These are phyloP conservation scores for Aspergillus sp. DNA, from an alignment of 2,329 filamentous ascomycete species.

Conservation along the genomic window DNA sequence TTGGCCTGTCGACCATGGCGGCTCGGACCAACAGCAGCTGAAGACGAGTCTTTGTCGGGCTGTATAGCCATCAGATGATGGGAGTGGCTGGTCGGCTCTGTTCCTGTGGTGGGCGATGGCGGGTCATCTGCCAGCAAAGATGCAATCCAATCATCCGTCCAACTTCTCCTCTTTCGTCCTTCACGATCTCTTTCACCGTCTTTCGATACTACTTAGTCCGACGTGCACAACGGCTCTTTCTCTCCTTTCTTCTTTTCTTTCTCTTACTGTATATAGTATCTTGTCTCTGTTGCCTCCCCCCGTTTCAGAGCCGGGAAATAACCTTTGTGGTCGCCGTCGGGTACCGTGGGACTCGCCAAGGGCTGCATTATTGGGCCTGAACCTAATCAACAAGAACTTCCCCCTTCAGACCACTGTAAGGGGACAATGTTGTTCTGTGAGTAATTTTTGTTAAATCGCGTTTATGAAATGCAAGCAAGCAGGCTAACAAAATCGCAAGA, in stretches of 20 bases:
- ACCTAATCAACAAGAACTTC: background rate
- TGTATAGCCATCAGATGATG: constrained; percentile 6
- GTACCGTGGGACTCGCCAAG: constrained; percentile 1
- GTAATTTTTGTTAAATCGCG: background rate
- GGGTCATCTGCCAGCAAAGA: constrained; percentile 12
- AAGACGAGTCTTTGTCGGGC: background rate
- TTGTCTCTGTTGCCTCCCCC: background rate
- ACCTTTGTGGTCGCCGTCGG: background rate
- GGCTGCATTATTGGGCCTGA: constrained; percentile 1
- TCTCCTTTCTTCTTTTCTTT: background rate
- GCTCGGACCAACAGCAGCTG: too few species aligned
- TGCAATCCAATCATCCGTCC: background rate
- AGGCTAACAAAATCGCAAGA: constrained; percentile 2
- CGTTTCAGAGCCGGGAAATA: background rate
- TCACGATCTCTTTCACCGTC: background rate
- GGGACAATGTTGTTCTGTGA: constrained; percentile 7
- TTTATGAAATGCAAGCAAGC: background rate
- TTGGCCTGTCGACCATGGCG: background rate
- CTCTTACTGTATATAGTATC: background rate
- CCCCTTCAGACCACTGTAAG: background rate
- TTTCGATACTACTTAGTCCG: background rate
- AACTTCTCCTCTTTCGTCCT: background rate
- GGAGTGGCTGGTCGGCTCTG: background rate
- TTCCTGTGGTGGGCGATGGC: background rate
- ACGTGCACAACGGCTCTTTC: background rate